Evolutionary conservation across 352 stramenopile species (phyloP).

Genomic region (Phytopythium cucurbitacearum): DNA sequence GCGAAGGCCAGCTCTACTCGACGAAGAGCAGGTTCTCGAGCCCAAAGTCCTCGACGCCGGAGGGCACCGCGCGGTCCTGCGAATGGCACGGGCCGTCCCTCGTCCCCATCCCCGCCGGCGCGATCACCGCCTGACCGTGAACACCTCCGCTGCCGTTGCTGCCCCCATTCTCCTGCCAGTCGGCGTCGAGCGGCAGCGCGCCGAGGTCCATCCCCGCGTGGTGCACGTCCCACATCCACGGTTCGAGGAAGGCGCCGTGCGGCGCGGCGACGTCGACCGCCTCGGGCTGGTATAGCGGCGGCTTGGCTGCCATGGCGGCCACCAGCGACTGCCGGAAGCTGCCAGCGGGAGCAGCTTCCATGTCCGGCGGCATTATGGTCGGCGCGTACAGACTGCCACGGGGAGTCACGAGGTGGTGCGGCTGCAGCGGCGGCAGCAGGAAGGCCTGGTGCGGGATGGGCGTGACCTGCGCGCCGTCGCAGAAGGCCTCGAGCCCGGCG

Average conservation of each 20-base stretch:
- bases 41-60: slow-evolving; percentile 52
- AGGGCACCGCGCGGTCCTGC: slow-evolving; percentile 32
- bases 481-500: slow-evolving; percentile 49
- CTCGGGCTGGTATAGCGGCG: slow-evolving; percentile 11
- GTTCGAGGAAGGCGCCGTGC: slow-evolving; percentile 51
- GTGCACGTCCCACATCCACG: slow-evolving; percentile 60
- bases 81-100: slow-evolving; percentile 30
- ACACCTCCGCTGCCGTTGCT: slow-evolving; percentile 7
- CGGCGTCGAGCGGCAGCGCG: slow-evolving; percentile 41
- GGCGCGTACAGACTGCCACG: slow-evolving; percentile 8
- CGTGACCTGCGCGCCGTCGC: slow-evolving; percentile 24
- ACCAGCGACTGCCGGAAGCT: slow-evolving; percentile 28
- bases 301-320: slow-evolving; percentile 14
- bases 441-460: slow-evolving; percentile 27
- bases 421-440: slow-evolving; percentile 39
- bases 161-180: slow-evolving; percentile 32
- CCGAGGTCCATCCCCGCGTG: slow-evolving; percentile 38
- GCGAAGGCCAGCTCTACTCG: slow-evolving; percentile 25
- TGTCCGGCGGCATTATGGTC: slow-evolving; percentile 5
- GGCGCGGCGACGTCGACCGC: slow-evolving; percentile 26
- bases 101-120: neutral
- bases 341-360: slow-evolving; percentile 11
- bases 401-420: slow-evolving; percentile 34
- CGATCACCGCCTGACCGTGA: neutral
- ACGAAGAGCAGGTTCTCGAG: slow-evolving; percentile 66